A percentile compares a stretch with the other conserved stretches of the same genome.
Evolutionary conservation across 805 yeast species (phyloP).

Genomic region (Jamesozyma lodderae): DNA sequence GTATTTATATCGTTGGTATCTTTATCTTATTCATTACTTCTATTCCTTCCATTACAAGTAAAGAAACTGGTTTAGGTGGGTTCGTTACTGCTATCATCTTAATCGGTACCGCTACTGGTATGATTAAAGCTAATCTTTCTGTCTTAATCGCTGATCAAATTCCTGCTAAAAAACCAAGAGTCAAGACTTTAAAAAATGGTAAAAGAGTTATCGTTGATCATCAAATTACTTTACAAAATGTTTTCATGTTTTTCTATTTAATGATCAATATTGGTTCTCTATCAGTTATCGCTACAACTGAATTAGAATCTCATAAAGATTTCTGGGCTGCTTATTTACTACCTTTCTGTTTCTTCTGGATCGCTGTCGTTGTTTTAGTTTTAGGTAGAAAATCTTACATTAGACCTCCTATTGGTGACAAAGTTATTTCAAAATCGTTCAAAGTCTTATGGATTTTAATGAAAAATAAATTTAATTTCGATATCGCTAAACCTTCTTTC

Average conservation of each 20-base stretch:
- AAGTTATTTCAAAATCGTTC: conserved; percentile 49
- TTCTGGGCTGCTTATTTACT: conserved; percentile 69
- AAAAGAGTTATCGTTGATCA: conserved; percentile 63
- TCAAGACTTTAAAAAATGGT: conserved; percentile 51
- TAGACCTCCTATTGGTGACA: conserved; percentile 52
- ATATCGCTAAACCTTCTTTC: conserved; percentile 49
- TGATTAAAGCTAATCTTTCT: conserved; percentile 69
- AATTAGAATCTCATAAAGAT: conserved; percentile 55
- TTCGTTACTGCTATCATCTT: conserved; percentile 36
- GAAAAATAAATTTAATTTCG: conserved; percentile 41
- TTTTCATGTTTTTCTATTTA: conserved; percentile 68
- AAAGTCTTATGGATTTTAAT: conserved; percentile 36
- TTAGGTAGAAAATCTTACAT: conserved; percentile 47
- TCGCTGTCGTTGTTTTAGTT: conserved; percentile 45
- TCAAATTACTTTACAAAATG: conserved; percentile 58
- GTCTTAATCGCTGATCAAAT: conserved; percentile 65
- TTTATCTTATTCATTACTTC: conserved; percentile 62
- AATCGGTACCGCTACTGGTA: conserved; percentile 73
- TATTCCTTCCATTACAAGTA: conserved; percentile 45
- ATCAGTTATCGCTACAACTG: conserved; percentile 69
- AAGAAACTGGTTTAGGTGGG: conserved; percentile 53
- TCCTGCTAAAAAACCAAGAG: conserved; percentile 50
- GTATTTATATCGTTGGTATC: conserved; percentile 52
- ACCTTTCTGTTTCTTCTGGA: conserved; percentile 59
- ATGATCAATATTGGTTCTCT: conserved; percentile 70